These are phyloP conservation scores for Panaeolus cyanescens DNA, from an alignment of 768 basidiomycete genomes.

Conservation along the genomic window DNA sequence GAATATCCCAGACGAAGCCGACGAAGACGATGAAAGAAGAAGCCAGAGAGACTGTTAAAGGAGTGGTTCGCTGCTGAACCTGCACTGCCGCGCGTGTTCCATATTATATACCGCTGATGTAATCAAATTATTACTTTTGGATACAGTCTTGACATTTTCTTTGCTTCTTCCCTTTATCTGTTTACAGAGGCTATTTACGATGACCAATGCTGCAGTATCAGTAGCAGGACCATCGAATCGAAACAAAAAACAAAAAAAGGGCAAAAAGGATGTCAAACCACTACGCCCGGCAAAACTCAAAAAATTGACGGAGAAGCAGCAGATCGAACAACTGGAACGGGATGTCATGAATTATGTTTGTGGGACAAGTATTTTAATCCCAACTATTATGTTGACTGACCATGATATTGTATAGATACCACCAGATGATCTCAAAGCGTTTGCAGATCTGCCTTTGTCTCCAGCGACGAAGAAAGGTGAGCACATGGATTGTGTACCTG, in stretches of 20 bases:
- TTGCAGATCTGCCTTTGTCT: conserved; percentile 80
- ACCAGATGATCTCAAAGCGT: conserved; percentile 52
- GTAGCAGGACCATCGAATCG: not conserved
- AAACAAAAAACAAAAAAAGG: not conserved
- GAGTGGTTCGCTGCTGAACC: not conserved
- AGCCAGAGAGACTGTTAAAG: conserved; percentile 2
- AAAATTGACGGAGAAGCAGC: conserved; percentile 48
- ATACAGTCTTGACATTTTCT: not conserved
- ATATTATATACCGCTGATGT: not conserved
- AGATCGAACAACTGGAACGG: conserved; percentile 50
- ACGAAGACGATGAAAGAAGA: not conserved
- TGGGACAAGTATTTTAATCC: not conserved
- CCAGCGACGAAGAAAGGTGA: conserved; percentile 72
- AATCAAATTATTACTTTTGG: not conserved
- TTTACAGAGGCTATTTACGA: not conserved
- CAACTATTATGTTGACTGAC: conserved; percentile 11
- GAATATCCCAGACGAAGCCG: not conserved
- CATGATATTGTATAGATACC: conserved; percentile 41
- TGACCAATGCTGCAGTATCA: not conserved
- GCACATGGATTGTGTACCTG: not conserved
- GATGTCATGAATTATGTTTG: conserved; percentile 53
- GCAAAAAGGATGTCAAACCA: not conserved
- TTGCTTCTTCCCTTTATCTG: not conserved
- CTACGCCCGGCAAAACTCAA: conserved; percentile 33
- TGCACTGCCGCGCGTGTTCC: not conserved